Base-by-base conservation (phyloP, 169 alveolate genomes). In the Cryptosporidium meleagridis region DNA sequence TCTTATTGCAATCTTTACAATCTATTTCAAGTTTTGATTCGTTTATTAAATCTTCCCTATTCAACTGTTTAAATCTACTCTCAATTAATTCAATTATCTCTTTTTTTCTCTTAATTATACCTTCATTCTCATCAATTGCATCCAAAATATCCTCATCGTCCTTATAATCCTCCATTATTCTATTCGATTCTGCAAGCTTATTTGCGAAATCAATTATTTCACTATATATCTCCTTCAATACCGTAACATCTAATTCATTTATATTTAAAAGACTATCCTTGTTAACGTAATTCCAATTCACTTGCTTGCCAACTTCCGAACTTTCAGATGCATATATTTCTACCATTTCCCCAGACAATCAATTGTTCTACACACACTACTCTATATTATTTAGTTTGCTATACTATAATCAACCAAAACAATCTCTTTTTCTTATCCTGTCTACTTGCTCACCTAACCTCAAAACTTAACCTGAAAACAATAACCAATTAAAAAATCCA, bases 61-160 rank as follows among this genome's bases (percentile, higher is more conserved):
- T 70, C 29, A 80, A 65, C 35, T 61, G 48, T 12, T 31, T 44
- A 29, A 80, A 45, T 45, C 75, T 80, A 12, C 12, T 62, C 65
- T 80, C 89, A 12, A 80, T 80, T 31, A n/a, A 21, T 29, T 80
- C 75, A 29, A 80, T 80, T 5, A 62, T 35, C 52, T 62, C 89
- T 16, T 62, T 80, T 33, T 80, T 80, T 62, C 52, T 61, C 23
- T n/a, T 61, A 39, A 80, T 80, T 37, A 80, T 59, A 0, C 39
- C 61, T 8, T 59, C 75, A 26, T 80, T 80, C 7, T 80, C 89
- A 4, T 39, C 68, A 59, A 80, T 80, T 21, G 89, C 89, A 26
- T 44, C 69, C 68, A 31, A 14, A 6, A 80, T 80, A 48, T 80
- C 89, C 18, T 44, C 35, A 26, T 80, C 89, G 26, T 80, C 23